Evolutionary conservation across 345 rosid genomes (phyloP), one percentile per base, ranked within the genome.

Genomic region (Citrus hindsii): DNA sequence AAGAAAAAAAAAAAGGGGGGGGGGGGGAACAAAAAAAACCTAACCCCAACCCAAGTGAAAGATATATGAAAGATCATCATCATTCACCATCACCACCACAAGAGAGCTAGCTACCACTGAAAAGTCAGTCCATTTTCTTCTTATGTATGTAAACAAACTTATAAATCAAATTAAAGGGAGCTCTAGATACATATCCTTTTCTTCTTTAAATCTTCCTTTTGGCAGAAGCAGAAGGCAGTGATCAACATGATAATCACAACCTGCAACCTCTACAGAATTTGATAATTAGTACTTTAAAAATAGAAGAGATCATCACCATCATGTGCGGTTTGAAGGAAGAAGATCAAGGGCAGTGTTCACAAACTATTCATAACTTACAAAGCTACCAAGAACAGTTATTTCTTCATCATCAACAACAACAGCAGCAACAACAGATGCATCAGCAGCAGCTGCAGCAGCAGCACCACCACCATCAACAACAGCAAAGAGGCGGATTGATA

Each of bases 251-350:
- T 65, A 77, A 70, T 42, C 51, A 13, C 74, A 38, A 30, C 78
- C 53, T 69, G 67, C 62, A 66, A 46, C 32, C 59, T 27, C 27
- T 33, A 37, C 28, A 78, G 42, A 69, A 40, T 27, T 77, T 80
- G 78, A 67, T 46, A 46, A 46, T 46, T 13, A 46, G 51, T 46
- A 42, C 48, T 42, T 46, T 13, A 46, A 46, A 46, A 46, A 13
- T 13, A 46, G 18, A 46, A 46, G 51, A 46, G 51, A 13, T 46
- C 51, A 3, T 13, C 51, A 13, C 4, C 51, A 53, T 5, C 58
- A 86, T 89, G 92, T 86, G 93, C 62, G 90, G 88, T 68, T 79
- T 89, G 83, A 89, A 91, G 85, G 94, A 92, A 83, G 98, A 84
- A 79, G 85, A 87, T 74, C 89, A 85, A 76, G 90, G 86, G 58